Conservation (phyloP, 805 yeast genomes). For the Hanseniaspora guilliermondii region DNA sequence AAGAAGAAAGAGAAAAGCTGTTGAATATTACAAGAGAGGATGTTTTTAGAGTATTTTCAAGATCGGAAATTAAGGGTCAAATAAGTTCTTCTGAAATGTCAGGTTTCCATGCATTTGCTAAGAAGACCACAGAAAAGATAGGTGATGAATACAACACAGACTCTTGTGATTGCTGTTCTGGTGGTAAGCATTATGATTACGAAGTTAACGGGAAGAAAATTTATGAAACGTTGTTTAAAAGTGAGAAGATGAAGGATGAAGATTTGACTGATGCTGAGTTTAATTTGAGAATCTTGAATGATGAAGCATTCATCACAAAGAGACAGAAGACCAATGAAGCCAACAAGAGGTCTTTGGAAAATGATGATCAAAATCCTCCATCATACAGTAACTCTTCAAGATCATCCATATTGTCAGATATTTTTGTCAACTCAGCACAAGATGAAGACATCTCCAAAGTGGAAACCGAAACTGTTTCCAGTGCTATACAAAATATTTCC, state of each 20-base stretch:
- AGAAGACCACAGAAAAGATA: background rate
- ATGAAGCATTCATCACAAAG: background rate
- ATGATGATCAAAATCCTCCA: background rate
- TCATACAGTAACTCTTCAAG: background rate
- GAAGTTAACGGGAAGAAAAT: constrained; percentile 10
- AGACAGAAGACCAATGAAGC: background rate
- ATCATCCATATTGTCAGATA: background rate
- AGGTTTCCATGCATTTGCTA: background rate
- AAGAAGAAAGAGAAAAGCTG: constrained; percentile 9
- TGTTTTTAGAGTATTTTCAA: constrained; percentile 11
- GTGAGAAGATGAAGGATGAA: constrained; percentile 12
- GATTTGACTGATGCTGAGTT: constrained; percentile 10
- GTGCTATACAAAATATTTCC: background rate
- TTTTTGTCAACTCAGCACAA: background rate
- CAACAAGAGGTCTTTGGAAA: background rate
- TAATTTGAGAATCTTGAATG: constrained; percentile 2
- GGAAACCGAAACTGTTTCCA: background rate
- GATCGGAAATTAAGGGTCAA: constrained; percentile 11
- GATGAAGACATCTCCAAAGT: background rate
- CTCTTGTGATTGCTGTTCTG: constrained; percentile 9
- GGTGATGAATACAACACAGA: background rate
- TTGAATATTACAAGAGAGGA: constrained; percentile 12
- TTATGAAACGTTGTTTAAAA: constrained; percentile 9
- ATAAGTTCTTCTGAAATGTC: constrained; percentile 8
- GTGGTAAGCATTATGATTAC: constrained; percentile 11